Evolutionary conservation across 371 early-diverging fungal species (phyloP).

Genomic region (Apophysomyces elegans): DNA sequence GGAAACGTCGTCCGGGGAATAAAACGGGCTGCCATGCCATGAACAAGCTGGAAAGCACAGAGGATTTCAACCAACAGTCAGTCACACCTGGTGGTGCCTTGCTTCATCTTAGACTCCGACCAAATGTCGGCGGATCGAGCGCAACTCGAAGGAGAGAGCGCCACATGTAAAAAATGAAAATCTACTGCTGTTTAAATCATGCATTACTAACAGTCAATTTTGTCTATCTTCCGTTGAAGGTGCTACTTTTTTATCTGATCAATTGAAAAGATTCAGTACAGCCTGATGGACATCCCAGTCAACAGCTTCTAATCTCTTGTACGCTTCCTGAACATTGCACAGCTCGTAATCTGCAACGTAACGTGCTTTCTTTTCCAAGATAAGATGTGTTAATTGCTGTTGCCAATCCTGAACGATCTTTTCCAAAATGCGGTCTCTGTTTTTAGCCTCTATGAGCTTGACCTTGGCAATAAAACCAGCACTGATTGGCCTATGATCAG

Average conservation of each 20-base stretch:
- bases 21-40: slow-evolving; percentile 28
- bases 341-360: slow-evolving; percentile 35
- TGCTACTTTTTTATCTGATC: background rate
- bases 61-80: too few species aligned
- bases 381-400: slow-evolving; percentile 13
- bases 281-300: slow-evolving; percentile 33
- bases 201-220: too few species aligned
- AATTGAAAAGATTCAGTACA: background rate
- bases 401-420: background rate
- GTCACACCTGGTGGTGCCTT: too few species aligned
- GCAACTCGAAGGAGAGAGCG: too few species aligned
- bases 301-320: slow-evolving; percentile 18
- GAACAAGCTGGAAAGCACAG: too few species aligned
- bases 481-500: slow-evolving; percentile 84
- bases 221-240: too few species aligned
- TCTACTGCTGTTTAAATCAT: too few species aligned
- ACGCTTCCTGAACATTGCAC: slow-evolving; percentile 32
- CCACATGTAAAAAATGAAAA: too few species aligned
- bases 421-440: slow-evolving; percentile 34
- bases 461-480: slow-evolving; percentile 61
- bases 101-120: too few species aligned
- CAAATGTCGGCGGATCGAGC: too few species aligned
- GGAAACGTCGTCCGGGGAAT: slow-evolving; percentile 52
- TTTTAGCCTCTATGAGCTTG: slow-evolving; percentile 56
- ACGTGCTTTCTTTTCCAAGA: slow-evolving; percentile 31